phyloP scores from a whole-genome alignment of 768 basidiomycete genomes.

The Macrocybe gigantea region DNA sequence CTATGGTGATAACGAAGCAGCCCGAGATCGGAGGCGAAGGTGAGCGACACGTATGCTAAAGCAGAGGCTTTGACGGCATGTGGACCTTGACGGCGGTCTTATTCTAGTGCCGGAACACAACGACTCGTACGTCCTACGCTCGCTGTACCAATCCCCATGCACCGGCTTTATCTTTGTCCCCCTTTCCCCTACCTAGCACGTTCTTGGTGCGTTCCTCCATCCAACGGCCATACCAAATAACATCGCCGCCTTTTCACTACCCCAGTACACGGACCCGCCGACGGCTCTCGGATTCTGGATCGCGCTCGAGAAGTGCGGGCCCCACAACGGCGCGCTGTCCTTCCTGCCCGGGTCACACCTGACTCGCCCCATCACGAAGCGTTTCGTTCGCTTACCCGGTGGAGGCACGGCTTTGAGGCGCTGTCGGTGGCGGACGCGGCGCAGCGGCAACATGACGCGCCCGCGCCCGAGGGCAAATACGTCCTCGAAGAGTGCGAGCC shows the following conservation, averaged over 20 bases:
- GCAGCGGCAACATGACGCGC: constrained; percentile 24
- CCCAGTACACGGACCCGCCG: constrained; percentile 86
- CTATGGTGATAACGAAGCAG: constrained; percentile 96
- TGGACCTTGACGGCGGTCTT: not conserved
- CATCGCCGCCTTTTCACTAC: not conserved
- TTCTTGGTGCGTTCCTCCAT: constrained; percentile 50
- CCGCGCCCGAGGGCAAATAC: constrained; percentile 40
- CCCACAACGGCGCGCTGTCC: constrained; percentile 76
- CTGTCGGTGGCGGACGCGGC: constrained; percentile 28
- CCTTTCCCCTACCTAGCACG: constrained; percentile 38
- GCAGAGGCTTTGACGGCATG: not conserved
- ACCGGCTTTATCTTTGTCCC: constrained; percentile 1
- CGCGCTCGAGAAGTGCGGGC: constrained; percentile 84
- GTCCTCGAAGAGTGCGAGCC: constrained; percentile 68
- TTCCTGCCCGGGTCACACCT: constrained; percentile 91
- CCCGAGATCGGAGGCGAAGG: constrained; percentile 90
- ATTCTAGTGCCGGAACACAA: constrained; percentile 80
- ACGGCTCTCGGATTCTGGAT: constrained; percentile 97
- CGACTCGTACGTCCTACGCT: constrained; percentile 65
- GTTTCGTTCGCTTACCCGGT: constrained; percentile 72
- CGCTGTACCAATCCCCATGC: not conserved
- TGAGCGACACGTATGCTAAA: constrained; percentile 17
- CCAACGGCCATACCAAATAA: not conserved
- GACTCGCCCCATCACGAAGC: constrained; percentile 64
- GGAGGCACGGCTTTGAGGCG: constrained; percentile 86